These are phyloP conservation scores for Colletotrichum musae DNA, from an alignment of 2,329 filamentous ascomycete species.

Conservation along the genomic window DNA sequence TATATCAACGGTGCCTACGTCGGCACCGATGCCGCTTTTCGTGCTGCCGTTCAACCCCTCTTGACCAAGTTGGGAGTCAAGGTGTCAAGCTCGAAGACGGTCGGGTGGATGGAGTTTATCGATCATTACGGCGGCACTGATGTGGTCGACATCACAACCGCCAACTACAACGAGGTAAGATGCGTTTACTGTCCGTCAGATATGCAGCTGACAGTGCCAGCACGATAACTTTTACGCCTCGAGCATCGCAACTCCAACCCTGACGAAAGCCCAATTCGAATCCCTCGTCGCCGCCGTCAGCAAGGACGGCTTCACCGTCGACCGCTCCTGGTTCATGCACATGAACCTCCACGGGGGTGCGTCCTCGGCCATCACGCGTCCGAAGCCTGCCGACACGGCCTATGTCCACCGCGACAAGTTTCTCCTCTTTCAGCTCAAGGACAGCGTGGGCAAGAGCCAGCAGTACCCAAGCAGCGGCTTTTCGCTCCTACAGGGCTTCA, in stretches of 20 bases:
- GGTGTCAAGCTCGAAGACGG: conserved; percentile 27
- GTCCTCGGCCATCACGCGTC: conserved; percentile 53
- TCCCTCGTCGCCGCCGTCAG: conserved; percentile 44
- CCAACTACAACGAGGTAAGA: conserved; percentile 22
- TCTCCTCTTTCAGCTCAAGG: conserved; percentile 66
- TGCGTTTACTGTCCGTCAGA: too few relatives aligned
- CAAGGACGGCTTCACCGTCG: conserved; percentile 39
- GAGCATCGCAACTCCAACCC: conserved; percentile 47
- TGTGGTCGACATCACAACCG: conserved; percentile 24
- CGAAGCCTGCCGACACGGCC: conserved; percentile 48
- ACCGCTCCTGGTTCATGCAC: conserved; percentile 51
- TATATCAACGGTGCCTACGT: conserved; percentile 28
- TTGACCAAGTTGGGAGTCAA: conserved; percentile 16
- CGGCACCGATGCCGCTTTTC: conserved; percentile 7
- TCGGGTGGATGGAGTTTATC: conserved; percentile 32
- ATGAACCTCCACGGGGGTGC: conserved; percentile 52
- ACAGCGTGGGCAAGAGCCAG: conserved; percentile 49
- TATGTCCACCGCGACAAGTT: conserved; percentile 61
- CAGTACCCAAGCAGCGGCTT: conserved; percentile 47
- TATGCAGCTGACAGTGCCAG: conserved; percentile 34
- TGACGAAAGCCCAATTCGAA: conserved; percentile 43
- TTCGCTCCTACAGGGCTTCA: conserved; percentile 58
- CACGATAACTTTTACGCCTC: conserved; percentile 49
- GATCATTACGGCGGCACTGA: conserved; percentile 11
- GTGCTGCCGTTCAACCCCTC: conserved; percentile 9